These are phyloP conservation scores for Cryptococcus sp. DNA, from an alignment of 1,284 basidiomycete species.

Conservation along the genomic window DNA sequence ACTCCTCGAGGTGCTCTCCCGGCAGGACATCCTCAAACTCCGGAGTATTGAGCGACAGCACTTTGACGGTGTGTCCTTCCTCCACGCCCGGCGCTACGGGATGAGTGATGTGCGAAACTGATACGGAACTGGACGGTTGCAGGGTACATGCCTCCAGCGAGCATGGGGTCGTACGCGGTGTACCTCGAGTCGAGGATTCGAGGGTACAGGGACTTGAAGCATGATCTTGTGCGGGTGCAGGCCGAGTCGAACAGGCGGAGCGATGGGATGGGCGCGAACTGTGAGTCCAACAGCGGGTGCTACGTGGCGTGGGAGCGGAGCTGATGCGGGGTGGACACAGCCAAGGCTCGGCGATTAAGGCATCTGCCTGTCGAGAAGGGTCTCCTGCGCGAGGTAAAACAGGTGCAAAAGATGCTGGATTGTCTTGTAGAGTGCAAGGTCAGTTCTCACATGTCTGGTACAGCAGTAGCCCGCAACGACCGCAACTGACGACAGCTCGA, in stretches of 20 bases:
- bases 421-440: conserved; percentile 82
- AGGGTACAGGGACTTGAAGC: conserved; percentile 85
- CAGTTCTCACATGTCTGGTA: conserved; percentile 35
- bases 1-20: conserved; percentile 75
- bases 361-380: conserved; percentile 95
- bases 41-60: conserved; percentile 67
- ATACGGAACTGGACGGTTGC: conserved; percentile 1
- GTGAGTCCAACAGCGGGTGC: conserved; percentile 23
- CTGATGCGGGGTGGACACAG: conserved; percentile 10
- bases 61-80: conserved; percentile 29
- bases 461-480: not conserved
- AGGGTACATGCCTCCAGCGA: conserved; percentile 83
- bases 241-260: conserved; percentile 75
- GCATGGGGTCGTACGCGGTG: conserved; percentile 77
- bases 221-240: conserved; percentile 88
- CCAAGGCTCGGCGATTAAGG: conserved; percentile 66
- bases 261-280: conserved; percentile 42
- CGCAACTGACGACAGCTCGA: not conserved
- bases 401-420: conserved; percentile 86
- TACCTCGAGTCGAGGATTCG: conserved; percentile 88
- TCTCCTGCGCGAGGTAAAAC: conserved; percentile 82
- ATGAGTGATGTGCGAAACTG: not conserved
- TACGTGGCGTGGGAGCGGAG: not conserved
- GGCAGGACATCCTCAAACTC: conserved; percentile 71
- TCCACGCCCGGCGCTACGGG: not conserved